Evolutionary conservation across 176 grass and related monocot species (phyloP), one percentile per base, ranked within the genome.

Genomic region (Juncus effusus): DNA sequence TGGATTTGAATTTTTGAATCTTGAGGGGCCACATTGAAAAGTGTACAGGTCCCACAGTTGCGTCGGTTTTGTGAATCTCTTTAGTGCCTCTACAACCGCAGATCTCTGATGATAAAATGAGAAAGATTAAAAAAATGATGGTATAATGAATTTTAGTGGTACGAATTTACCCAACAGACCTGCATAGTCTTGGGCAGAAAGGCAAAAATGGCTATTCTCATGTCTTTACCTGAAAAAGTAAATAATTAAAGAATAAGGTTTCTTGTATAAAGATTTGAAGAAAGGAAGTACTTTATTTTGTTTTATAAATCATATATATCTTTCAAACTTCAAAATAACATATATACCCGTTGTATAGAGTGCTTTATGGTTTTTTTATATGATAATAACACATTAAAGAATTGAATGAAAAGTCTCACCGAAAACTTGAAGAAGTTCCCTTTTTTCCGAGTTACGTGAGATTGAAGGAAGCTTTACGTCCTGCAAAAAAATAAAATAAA

Each of bases 171-270:
- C 38, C 13, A 64, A 69, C 47, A 60, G 7, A 97, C 94, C 85
- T 93, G 94, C 71, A 83, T 89, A 64, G 93, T 86, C 81, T 73
- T 97, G 67, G 82, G 94, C 16, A 61, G 75, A 84, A 97, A 97
- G 69, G 74, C 78, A 1, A 92, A 93, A 52, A 91, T 75, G 53
- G 89, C 78, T 51, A 83, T 72, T 77, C 94, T 85, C 94, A 93
- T 92, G 70, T 97, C 94, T 86, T 97, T 97, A 72, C 94, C 94
- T 97, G 69, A 59, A 66, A 58, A 73, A 60, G 57, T 39, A 74
- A 6, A 40, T 40, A 40, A 60, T 64, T 73, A 4, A 19, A 49
- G 59, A 73, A 53, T 28, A 28, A 28, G 19, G 19, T 28, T 28
- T 28, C 19, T 28, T 28, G 19, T 28, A 28, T 28, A 28, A 28